Evolutionary conservation across 2,329 filamentous ascomycete genomes (phyloP), one percentile per base, ranked within the genome.

Genomic region (Ascochyta koolunga): DNA sequence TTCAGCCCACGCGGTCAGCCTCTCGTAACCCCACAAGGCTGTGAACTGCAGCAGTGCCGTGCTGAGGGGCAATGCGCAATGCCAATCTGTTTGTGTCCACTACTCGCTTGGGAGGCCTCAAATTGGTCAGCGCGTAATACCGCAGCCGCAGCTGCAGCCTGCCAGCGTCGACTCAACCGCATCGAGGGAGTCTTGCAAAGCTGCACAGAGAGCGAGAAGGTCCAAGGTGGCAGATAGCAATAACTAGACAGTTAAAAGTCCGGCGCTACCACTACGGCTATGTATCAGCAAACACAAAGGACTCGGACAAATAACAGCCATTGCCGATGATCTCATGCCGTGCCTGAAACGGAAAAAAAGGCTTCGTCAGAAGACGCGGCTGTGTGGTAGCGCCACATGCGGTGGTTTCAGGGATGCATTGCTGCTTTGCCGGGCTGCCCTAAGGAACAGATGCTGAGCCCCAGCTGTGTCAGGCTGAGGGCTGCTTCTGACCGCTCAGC

Each of bases 381-480:
- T 52, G 39, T 39, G 45, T 27, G 39, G 42, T 41, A 40, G 50
- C 57, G 54, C 53, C 53, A 51, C 51, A 36, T 32, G 51, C 22
- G 32, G 18, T 25, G 44, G 43, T 49, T 29, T 39, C 57, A 60
- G 50, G 53, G 53, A 51, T 56, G 44, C 29, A 29, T 35, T 35
- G 40, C 15, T 45, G 49, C 46, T 54, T 46, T 42, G 57, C 53
- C 25, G 39, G 36, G 44, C 44, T 59, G 47, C 53, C 56, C 49
- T n/a, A 38, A 44, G 50, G 44, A 35, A 39, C 29, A 38, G 39
- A 18, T 39, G 53, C 53, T 47, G 27, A 43, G 44, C 27, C 27
- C 11, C 33, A 39, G 50, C 45, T 46, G 37, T 27, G 49, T 21
- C 44, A 46, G 56, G 56, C 56, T 56, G 48, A 53, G 37, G 16